Conservation (phyloP, 805 yeast genomes). For the Saturnispora saitoi region DNA sequence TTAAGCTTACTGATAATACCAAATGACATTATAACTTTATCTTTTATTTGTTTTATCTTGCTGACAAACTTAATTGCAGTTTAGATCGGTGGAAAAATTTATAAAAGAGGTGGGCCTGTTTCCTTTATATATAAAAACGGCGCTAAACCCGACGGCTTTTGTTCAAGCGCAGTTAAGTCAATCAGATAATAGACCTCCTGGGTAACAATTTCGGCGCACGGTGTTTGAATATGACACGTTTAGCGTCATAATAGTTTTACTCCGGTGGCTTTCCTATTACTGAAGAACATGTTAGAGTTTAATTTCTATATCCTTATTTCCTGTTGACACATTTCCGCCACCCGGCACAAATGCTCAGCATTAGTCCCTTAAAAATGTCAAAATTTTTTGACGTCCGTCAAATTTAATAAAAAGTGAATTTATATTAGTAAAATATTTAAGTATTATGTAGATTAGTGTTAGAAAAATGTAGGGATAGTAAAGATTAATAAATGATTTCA, state of each 20-base stretch:
- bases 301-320: background rate
- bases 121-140: background rate
- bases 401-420: background rate
- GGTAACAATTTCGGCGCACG: background rate
- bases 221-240: background rate
- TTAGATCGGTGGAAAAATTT: background rate
- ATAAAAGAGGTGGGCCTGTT: background rate
- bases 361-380: background rate
- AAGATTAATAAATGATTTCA: background rate
- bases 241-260: background rate
- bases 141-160: background rate
- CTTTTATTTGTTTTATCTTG: too few species aligned
- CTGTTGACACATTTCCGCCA: background rate
- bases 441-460: background rate
- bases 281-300: background rate
- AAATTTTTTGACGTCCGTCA: background rate
- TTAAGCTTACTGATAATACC: slow-evolving; percentile 2
- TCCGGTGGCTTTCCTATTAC: background rate
- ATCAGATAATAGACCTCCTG: background rate
- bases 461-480: background rate
- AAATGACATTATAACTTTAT: slow-evolving; percentile 1
- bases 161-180: background rate
- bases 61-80: background rate
- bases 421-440: background rate
- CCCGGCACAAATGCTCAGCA: background rate